phyloP scores from a whole-genome alignment of 495 filamentous ascomycete genomes.

The Trichoderma reesei region DNA sequence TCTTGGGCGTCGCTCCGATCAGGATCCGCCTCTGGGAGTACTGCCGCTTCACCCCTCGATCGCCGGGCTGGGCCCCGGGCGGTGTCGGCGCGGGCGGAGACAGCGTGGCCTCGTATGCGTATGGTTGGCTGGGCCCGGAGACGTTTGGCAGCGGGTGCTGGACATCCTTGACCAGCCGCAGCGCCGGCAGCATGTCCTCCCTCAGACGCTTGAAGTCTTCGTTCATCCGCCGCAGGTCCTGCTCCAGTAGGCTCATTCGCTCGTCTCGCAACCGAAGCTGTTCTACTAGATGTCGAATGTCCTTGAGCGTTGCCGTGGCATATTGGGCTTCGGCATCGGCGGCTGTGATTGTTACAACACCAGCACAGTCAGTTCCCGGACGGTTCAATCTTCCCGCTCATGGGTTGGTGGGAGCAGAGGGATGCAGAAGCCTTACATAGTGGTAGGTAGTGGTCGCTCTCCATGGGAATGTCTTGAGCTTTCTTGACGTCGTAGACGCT shows the following conservation, averaged over 20 bases:
- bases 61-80: slow-evolving; percentile 34
- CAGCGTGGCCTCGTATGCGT: slow-evolving; percentile 38
- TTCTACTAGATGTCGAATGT: slow-evolving; percentile 79
- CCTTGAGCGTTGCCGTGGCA: slow-evolving; percentile 78
- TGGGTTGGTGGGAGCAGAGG: not conserved
- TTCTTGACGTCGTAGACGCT: slow-evolving; percentile 91
- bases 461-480: slow-evolving; percentile 80
- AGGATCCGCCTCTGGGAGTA: slow-evolving; percentile 90
- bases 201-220: slow-evolving; percentile 78
- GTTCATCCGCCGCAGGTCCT: slow-evolving; percentile 66
- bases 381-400: no score
- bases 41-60: slow-evolving; percentile 54
- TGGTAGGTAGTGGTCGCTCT: slow-evolving; percentile 88
- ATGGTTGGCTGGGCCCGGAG: slow-evolving; percentile 27
- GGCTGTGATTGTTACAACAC: slow-evolving; percentile 40
- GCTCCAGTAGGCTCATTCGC: slow-evolving; percentile 67
- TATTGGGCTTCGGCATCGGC: slow-evolving; percentile 81
- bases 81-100: slow-evolving; percentile 44
- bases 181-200: slow-evolving; percentile 82
- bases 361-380: slow-evolving; percentile 16
- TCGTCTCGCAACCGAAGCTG: slow-evolving; percentile 82
- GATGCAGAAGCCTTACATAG: slow-evolving; percentile 54
- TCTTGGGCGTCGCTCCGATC: slow-evolving; percentile 72
- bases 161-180: slow-evolving; percentile 81
- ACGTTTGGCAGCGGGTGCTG: slow-evolving; percentile 72